phyloP scores from a whole-genome alignment of 2,329 filamentous ascomycete genomes.

The Trichoderma semiorbis region DNA sequence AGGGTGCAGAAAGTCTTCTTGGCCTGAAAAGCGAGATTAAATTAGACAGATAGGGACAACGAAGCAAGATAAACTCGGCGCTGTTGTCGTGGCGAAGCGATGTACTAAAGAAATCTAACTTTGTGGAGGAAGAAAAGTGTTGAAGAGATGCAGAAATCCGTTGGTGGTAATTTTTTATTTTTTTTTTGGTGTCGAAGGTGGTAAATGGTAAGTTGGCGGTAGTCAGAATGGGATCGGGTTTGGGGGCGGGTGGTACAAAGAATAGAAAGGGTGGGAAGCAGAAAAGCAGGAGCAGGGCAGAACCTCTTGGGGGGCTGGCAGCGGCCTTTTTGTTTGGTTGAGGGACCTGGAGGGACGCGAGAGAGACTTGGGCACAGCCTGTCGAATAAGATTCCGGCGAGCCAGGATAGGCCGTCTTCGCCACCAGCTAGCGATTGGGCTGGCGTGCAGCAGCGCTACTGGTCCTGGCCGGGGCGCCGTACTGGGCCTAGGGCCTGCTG shows the following conservation, averaged over 20 bases:
- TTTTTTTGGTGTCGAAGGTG: slow-evolving; percentile 5
- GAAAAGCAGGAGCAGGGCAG: slow-evolving; percentile 18
- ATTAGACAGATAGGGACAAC: slow-evolving; percentile 19
- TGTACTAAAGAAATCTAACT: neutral
- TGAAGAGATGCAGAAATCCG: neutral
- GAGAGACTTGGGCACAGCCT: slow-evolving; percentile 25
- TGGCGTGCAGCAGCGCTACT: slow-evolving; percentile 24
- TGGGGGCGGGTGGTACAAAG: slow-evolving; percentile 22
- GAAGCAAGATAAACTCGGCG: neutral
- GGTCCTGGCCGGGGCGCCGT: neutral
- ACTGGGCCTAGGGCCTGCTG: neutral
- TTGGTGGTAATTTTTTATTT: neutral
- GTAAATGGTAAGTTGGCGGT: neutral
- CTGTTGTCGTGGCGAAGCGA: neutral
- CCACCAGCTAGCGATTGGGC: slow-evolving; percentile 35
- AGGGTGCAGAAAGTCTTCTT: neutral
- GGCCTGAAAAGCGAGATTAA: slow-evolving; percentile 29
- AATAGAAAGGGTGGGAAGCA: slow-evolving; percentile 21
- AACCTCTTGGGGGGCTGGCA: slow-evolving; percentile 21
- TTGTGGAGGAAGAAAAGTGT: neutral
- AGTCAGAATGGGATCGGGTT: slow-evolving; percentile 17
- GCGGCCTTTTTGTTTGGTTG: slow-evolving; percentile 28
- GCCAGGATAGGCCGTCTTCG: slow-evolving; percentile 28
- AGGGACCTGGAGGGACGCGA: slow-evolving; percentile 19
- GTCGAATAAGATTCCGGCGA: slow-evolving; percentile 31